Percentiles rank a stretch among this genome's conserved stretches.
These are phyloP conservation scores for Irpex sp. DNA, from an alignment of 1,284 basidiomycete species.

Conservation along the genomic window DNA sequence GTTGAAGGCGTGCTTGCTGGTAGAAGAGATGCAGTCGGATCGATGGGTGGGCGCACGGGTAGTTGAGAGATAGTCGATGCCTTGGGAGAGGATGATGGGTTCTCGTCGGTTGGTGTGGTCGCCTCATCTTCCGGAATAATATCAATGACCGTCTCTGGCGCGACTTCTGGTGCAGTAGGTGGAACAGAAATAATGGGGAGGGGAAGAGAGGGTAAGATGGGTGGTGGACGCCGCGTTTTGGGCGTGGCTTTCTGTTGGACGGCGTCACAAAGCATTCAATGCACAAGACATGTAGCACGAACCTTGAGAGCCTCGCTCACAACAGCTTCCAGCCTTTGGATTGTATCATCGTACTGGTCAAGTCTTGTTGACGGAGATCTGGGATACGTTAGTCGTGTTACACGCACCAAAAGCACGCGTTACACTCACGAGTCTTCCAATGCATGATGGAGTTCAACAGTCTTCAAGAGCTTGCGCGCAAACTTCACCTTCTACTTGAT, in stretches of 20 bases:
- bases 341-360: slow-evolving; percentile 41
- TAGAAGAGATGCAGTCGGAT: slow-evolving; percentile 16
- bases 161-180: not conserved
- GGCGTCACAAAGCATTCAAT: not conserved
- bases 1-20: slow-evolving; percentile 24
- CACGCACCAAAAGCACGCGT: not conserved
- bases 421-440: slow-evolving; percentile 41
- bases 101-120: not conserved
- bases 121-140: not conserved
- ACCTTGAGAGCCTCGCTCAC: slow-evolving; percentile 51
- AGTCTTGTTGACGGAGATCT: slow-evolving; percentile 21
- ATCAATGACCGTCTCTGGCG: not conserved
- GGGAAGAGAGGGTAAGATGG: not conserved
- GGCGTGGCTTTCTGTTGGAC: not conserved
- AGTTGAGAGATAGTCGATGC: not conserved
- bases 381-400: not conserved
- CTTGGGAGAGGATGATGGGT: not conserved
- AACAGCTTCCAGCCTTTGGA: slow-evolving; percentile 51
- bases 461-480: slow-evolving; percentile 54
- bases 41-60: slow-evolving; percentile 14
- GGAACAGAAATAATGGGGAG: not conserved
- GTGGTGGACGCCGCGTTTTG: not conserved
- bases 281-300: not conserved
- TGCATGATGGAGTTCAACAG: slow-evolving; percentile 46
- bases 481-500: slow-evolving; percentile 59